Evolutionary conservation across 2,329 filamentous ascomycete genomes (phyloP).

Genomic region (Colletotrichum horii): DNA sequence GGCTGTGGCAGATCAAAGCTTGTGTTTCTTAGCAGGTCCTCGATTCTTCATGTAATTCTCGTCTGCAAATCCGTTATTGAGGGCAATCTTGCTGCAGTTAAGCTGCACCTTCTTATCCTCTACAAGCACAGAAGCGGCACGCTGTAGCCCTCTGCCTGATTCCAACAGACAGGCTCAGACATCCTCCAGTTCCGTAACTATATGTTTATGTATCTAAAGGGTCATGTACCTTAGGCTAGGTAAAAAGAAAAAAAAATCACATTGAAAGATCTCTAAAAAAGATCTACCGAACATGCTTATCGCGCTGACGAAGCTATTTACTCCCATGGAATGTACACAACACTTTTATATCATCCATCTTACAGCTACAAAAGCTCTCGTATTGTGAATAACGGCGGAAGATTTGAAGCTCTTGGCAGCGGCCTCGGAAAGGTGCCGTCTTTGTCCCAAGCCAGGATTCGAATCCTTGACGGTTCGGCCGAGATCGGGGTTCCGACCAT

Average conservation of each 20-base stretch:
- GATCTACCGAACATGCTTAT: not conserved
- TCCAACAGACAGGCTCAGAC: not conserved
- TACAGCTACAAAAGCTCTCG: not conserved
- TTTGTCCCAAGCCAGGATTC: not conserved
- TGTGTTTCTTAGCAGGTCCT: not conserved
- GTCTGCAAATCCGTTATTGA: not conserved
- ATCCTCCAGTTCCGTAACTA: not conserved
- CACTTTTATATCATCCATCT: not conserved
- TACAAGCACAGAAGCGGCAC: not conserved
- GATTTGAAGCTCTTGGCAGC: not conserved
- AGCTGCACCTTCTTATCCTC: not conserved
- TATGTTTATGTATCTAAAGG: not conserved
- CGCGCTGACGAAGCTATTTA: not conserved
- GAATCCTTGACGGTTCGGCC: not conserved
- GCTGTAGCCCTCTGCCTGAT: not conserved
- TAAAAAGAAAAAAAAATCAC: not conserved
- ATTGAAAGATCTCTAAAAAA: not conserved
- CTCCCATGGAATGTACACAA: not conserved
- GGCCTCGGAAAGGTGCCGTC: not conserved
- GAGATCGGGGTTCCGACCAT: not conserved
- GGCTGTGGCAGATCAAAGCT: not conserved
- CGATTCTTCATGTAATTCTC: not conserved
- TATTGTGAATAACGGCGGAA: not conserved
- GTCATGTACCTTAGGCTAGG: too few species aligned
- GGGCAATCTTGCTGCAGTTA: not conserved